Evolutionary conservation across 2,329 filamentous ascomycete species (phyloP).

Genomic region (Scorias spongiosa): DNA sequence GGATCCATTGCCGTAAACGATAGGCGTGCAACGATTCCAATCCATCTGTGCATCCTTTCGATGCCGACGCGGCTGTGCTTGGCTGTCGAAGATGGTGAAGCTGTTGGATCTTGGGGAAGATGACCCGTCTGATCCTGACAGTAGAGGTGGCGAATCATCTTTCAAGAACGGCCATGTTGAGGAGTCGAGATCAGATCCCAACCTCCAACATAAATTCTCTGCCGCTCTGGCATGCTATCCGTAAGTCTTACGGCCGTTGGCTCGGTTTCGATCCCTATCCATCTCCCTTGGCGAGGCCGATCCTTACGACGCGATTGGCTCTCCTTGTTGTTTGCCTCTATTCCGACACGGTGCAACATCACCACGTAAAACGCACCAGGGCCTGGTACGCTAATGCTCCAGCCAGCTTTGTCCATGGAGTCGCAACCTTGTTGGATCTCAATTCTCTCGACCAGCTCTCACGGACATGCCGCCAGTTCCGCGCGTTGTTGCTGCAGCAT

Average conservation of each 20-base stretch:
- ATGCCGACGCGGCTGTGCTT: not conserved
- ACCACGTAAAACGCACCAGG: too few relatives aligned
- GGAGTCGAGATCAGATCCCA: conserved; percentile 31
- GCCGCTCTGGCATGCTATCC: conserved; percentile 53
- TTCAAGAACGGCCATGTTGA: conserved; percentile 8
- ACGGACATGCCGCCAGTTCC: conserved; percentile 65
- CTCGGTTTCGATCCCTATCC: not conserved
- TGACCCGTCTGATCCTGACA: conserved; percentile 11
- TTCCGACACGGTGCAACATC: too few relatives aligned
- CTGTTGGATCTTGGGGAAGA: conserved; percentile 29
- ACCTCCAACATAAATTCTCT: conserved; percentile 41
- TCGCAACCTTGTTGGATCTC: conserved; percentile 67
- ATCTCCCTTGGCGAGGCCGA: not conserved
- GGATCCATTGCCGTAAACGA: too few relatives aligned
- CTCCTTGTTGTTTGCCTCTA: too few relatives aligned
- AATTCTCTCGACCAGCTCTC: conserved; percentile 77
- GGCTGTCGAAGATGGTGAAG: conserved; percentile 23
- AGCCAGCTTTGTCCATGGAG: conserved; percentile 56
- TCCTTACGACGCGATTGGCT: too few relatives aligned
- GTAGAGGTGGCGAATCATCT: conserved; percentile 10
- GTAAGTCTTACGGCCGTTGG: conserved; percentile 31
- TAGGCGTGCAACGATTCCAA: too few relatives aligned
- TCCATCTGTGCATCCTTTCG: too few relatives aligned
- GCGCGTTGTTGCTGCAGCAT: conserved; percentile 63
- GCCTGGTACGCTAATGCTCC: too few relatives aligned